Base-by-base conservation (phyloP, 2,329 filamentous ascomycete genomes). In the Ophiostoma quercus region DNA sequence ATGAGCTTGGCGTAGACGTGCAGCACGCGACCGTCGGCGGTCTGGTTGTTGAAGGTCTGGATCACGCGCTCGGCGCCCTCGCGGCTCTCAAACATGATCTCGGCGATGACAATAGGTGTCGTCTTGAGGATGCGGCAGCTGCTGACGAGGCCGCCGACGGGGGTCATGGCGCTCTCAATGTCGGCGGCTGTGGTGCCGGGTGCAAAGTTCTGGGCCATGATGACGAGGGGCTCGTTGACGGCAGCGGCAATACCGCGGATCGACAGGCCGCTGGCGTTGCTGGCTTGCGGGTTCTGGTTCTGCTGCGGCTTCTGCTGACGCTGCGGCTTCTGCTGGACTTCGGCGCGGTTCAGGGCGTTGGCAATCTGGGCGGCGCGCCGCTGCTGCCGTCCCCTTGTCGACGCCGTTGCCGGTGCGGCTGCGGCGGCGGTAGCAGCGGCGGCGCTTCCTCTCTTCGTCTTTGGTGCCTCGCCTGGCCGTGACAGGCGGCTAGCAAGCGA, bases 131-230 rank as follows among this genome's bases (percentile, higher is more conserved):
- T 80, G 47, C 83, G 85, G 80, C 91, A 94, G 75, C 85, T 87
- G 32, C 85, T 76, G 75, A 92, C 84, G 72, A 88, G 83, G 39
- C 90, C 90, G 54, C 90, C 90, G n/a, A 91, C 81, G 0, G 88
- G 87, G n/a, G 84, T 85, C 87, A 95, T 88, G 70, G 92, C 92
- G 74, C 89, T 91, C 81, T 93, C 90, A 71, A 95, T 92, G 76
- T 95, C 92, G 39, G 90, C 90, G 1, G 89, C 90, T 7, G 92
- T 93, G 0, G 92, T 95, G 51, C 92, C 92, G 1, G 87, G 87
- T 14, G 91, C 92, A 77, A 95, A 92, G 81, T 95, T 95, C 78
- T 91, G 89, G 2, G 90, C 91, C 77, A 92, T 85, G 32, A 95
- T 85, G 22, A 86, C 85, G 74, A 86, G 92, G 1, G 90, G 90